Conservation (phyloP, 169 alveolate genomes). For the Plasmodium coatneyi region DNA sequence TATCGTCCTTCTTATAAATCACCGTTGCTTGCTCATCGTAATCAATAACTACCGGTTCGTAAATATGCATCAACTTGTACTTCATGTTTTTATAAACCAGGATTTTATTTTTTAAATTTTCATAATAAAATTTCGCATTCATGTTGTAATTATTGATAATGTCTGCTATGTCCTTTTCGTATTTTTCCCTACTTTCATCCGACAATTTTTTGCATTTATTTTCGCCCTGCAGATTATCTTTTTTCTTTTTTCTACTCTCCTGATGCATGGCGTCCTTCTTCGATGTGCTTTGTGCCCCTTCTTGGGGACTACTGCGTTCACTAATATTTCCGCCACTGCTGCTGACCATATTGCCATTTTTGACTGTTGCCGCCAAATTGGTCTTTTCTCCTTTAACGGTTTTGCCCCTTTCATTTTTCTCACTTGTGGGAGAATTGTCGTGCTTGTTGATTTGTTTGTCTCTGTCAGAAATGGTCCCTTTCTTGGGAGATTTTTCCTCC, state of each 20-base stretch:
- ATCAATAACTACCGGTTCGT: constrained; percentile 62
- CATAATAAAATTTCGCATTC: constrained; percentile 32
- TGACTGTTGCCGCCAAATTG: not conserved
- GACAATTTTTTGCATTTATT: constrained; percentile 7
- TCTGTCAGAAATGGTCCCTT: not conserved
- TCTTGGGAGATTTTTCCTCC: not conserved
- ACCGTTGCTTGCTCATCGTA: constrained; percentile 75
- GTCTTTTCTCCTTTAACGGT: not conserved
- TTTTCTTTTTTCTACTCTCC: constrained; percentile 22
- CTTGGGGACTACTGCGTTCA: not conserved
- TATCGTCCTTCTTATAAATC: constrained; percentile 71
- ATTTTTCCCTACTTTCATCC: constrained; percentile 27
- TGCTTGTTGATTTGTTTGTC: not conserved
- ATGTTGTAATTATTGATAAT: constrained; percentile 53
- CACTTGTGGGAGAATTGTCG: not conserved
- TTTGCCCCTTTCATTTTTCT: not conserved
- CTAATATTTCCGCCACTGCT: not conserved
- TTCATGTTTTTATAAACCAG: constrained; percentile 41
- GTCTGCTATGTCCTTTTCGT: constrained; percentile 44
- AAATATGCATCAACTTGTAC: constrained; percentile 42
- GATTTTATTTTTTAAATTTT: constrained; percentile 58
- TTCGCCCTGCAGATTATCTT: constrained; percentile 2
- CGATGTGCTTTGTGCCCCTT: not conserved
- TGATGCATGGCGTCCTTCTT: not conserved
- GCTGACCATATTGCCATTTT: not conserved